These are phyloP conservation scores for Takashimella koratensis DNA, from an alignment of 1,284 basidiomycete genomes.

Conservation along the genomic window DNA sequence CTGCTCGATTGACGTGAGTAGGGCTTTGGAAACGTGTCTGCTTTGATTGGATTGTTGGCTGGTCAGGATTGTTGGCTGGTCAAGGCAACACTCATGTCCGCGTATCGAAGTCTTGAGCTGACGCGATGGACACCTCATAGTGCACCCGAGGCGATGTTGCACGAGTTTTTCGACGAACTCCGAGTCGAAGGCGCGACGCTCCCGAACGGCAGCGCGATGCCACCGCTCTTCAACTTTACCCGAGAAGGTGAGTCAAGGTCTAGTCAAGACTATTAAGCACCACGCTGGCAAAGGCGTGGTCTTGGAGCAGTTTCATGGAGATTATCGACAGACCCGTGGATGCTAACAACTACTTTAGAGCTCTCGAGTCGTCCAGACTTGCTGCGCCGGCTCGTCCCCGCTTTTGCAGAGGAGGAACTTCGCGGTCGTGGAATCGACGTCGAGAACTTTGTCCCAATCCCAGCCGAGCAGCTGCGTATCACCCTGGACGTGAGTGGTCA, in stretches of 20 bases:
- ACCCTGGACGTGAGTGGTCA: conserved; percentile 62
- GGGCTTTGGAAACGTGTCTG: too few relatives aligned
- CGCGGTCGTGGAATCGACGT: conserved; percentile 79
- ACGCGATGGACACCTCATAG: too few relatives aligned
- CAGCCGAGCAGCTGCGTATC: conserved; percentile 85
- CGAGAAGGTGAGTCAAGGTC: conserved; percentile 84
- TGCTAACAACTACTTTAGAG: too few relatives aligned
- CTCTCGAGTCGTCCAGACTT: conserved; percentile 93
- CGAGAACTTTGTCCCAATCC: conserved; percentile 90
- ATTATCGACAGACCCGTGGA: too few relatives aligned
- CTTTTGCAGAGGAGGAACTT: conserved; percentile 84
- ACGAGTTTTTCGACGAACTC: conserved; percentile 97
- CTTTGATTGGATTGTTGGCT: not conserved
- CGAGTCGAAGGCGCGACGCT: conserved; percentile 83
- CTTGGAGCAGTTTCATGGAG: too few relatives aligned
- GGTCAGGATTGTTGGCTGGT: conserved; percentile 1
- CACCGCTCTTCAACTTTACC: conserved; percentile 91
- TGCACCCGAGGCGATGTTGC: conserved; percentile 88
- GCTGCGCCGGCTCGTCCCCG: conserved; percentile 83
- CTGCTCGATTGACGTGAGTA: conserved; percentile 66
- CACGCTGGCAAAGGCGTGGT: too few relatives aligned
- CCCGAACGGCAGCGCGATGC: conserved; percentile 96
- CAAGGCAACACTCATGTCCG: too few relatives aligned
- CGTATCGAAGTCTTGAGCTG: too few relatives aligned
- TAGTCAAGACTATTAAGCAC: too few relatives aligned